Conservation (phyloP, 1,284 basidiomycete genomes). For the Ustilago nuda region DNA sequence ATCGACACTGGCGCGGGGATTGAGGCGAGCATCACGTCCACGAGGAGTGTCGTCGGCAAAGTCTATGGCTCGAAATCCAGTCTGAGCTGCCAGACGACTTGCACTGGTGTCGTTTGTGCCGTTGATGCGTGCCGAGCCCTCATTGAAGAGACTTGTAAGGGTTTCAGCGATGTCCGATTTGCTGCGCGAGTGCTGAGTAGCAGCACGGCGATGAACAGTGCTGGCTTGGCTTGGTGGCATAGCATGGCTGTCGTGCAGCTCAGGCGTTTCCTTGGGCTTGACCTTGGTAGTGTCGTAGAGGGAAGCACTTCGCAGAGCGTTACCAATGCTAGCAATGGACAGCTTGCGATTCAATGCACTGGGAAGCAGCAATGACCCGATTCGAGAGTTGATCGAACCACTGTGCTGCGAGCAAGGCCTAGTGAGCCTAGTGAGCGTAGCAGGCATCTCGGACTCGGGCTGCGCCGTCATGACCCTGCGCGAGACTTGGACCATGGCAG, state of each 20-base stretch:
- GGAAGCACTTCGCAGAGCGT: constrained; percentile 36
- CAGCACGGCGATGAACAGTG: constrained; percentile 16
- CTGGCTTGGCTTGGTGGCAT: neutral
- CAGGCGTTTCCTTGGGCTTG: constrained; percentile 20
- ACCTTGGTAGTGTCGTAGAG: constrained; percentile 37
- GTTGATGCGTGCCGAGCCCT: constrained; percentile 25
- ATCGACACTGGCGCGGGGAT: constrained; percentile 9
- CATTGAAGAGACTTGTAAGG: constrained; percentile 27
- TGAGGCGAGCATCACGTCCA: constrained; percentile 28
- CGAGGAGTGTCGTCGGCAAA: constrained; percentile 47
- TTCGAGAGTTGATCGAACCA: constrained; percentile 17
- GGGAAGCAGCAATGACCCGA: constrained; percentile 23
- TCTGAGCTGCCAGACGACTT: constrained; percentile 1
- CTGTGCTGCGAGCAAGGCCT: constrained; percentile 22
- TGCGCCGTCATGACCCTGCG: constrained; percentile 1
- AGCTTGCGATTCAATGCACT: constrained; percentile 33
- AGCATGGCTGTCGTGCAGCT: neutral
- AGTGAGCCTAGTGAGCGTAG: constrained; percentile 23
- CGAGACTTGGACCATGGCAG: neutral
- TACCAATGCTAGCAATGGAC: constrained; percentile 41
- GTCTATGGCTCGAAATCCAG: constrained; percentile 37
- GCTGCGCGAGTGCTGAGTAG: constrained; percentile 24
- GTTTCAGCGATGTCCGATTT: constrained; percentile 41
- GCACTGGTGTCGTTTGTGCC: constrained; percentile 1
- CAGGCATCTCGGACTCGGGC: constrained; percentile 15